These are phyloP conservation scores for Calonectria pseudoreteaudii DNA, from an alignment of 2,329 filamentous ascomycete species.

Conservation along the genomic window DNA sequence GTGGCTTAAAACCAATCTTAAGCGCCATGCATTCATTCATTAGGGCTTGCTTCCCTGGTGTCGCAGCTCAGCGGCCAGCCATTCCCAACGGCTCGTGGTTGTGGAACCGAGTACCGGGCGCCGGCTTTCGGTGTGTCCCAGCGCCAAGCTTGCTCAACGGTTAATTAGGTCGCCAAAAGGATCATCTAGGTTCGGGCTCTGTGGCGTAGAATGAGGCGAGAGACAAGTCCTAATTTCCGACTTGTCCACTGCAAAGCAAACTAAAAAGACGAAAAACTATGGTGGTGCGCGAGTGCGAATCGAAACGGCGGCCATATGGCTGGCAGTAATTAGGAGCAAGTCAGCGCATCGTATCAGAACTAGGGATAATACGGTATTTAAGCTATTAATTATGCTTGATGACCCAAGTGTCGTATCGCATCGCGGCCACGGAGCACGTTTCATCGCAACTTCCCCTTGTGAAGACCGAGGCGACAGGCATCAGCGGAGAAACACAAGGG, in stretches of 20 bases:
- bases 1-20: not conserved
- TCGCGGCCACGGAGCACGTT: not conserved
- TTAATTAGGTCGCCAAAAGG: not conserved
- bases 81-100: not conserved
- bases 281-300: not conserved
- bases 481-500: constrained; percentile 24
- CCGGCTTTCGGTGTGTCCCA: not conserved
- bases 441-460: constrained; percentile 9
- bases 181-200: not conserved
- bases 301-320: not conserved
- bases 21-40: not conserved
- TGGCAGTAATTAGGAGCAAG: not conserved
- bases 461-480: constrained; percentile 17
- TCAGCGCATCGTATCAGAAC: not conserved
- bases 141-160: not conserved
- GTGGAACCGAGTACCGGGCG: not conserved
- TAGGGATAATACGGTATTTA: not conserved
- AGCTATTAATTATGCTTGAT: constrained; percentile 13
- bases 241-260: not conserved
- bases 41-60: not conserved
- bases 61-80: not conserved
- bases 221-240: not conserved
- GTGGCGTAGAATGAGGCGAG: not conserved
- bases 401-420: not conserved
- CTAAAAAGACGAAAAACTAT: too few relatives aligned